These are phyloP conservation scores for Raddia guianensis DNA, from an alignment of 176 grass and related monocot species.

Conservation along the genomic window DNA sequence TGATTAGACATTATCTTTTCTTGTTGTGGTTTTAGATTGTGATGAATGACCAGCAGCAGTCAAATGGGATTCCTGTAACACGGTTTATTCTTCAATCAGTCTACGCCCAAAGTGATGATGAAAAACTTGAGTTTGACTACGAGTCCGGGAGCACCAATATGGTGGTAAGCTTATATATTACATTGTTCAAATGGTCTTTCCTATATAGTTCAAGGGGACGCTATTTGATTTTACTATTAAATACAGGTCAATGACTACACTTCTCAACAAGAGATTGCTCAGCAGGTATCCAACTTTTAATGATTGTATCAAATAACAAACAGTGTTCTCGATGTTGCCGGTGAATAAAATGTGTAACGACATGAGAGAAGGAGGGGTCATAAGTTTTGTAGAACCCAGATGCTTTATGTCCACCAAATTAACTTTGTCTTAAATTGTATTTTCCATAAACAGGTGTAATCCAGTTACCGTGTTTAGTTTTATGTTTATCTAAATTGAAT, in stretches of 20 bases:
- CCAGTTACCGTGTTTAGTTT: background rate
- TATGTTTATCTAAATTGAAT: background rate
- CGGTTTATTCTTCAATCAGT: slow-evolving; percentile 92
- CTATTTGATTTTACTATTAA: slow-evolving; percentile 33
- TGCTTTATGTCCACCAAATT: background rate
- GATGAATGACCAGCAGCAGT: slow-evolving; percentile 93
- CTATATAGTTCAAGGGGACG: slow-evolving; percentile 25
- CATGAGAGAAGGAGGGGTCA: background rate
- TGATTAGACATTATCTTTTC: slow-evolving; percentile 11
- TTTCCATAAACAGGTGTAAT: background rate
- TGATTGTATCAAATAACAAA: background rate
- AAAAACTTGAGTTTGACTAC: slow-evolving; percentile 98
- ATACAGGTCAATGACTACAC: slow-evolving; percentile 86
- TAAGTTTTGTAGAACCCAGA: background rate
- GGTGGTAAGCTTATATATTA: slow-evolving; percentile 47
- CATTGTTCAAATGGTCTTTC: slow-evolving; percentile 27
- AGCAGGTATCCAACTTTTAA: slow-evolving; percentile 62
- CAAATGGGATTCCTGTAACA: slow-evolving; percentile 92
- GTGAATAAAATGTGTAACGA: background rate
- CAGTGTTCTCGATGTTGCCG: background rate
- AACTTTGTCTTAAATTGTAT: background rate
- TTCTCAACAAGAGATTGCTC: slow-evolving; percentile 80
- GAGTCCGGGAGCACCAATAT: slow-evolving; percentile 97
- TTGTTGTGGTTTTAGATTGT: slow-evolving; percentile 65
- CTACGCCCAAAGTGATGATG: slow-evolving; percentile 94